phyloP scores from a whole-genome alignment of 169 alveolate genomes.

The Toxoplasma gondii region DNA sequence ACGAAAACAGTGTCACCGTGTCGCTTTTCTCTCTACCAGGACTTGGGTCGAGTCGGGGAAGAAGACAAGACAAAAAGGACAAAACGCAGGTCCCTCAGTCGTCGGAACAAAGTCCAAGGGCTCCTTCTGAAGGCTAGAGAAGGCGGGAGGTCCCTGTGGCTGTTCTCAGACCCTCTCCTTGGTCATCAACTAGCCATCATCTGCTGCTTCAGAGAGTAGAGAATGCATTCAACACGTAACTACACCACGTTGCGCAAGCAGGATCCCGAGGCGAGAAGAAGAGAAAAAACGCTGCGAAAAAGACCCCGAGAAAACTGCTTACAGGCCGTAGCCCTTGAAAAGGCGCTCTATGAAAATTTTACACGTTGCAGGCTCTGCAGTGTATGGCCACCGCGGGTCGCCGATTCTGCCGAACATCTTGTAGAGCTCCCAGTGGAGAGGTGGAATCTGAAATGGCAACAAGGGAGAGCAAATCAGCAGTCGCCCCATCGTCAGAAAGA shows the following conservation, averaged over 20 bases:
- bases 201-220: no score
- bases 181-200: no score
- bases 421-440: slow-evolving; percentile 57
- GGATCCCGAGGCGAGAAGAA: no score
- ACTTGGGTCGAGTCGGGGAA: not conserved
- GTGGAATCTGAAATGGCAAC: slow-evolving; percentile 43
- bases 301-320: not conserved
- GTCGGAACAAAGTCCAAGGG: no score
- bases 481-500: no score
- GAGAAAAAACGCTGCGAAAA: no score
- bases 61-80: not conserved
- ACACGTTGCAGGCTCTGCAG: slow-evolving; percentile 53
- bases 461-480: not conserved
- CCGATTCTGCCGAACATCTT: slow-evolving; percentile 66
- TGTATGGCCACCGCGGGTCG: slow-evolving; percentile 58
- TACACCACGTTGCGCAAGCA: no score
- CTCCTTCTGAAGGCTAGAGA: no score
- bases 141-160: no score
- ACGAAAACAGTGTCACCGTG: not conserved
- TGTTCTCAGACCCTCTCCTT: no score
- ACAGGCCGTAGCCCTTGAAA: slow-evolving; percentile 52
- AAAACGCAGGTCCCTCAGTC: not conserved
- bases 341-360: slow-evolving; percentile 60
- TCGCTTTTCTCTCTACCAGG: not conserved
- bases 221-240: no score